Conservation (phyloP, 148 eudicot genomes). For the Suaeda aralocaspica region DNA sequence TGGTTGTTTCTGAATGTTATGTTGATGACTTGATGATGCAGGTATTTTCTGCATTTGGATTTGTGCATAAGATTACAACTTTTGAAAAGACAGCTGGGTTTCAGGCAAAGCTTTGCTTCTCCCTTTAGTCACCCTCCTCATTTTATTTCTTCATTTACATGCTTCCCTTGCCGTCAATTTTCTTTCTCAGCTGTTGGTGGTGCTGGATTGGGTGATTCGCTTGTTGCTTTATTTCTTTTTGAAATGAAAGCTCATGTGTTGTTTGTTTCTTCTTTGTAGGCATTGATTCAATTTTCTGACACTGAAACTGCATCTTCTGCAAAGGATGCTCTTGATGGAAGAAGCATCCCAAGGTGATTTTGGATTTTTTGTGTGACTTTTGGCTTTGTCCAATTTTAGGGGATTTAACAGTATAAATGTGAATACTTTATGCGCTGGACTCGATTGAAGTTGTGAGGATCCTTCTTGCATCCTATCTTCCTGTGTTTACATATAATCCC, state of each 20-base stretch:
- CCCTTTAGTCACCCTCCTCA: background rate
- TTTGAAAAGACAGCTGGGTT: conserved; percentile 99
- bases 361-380: conserved; percentile 37
- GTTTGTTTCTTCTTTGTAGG: conserved; percentile 39
- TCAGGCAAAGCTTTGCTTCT: conserved; percentile 47
- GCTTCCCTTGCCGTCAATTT: background rate
- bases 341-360: conserved; percentile 95
- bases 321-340: conserved; percentile 90
- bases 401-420: conserved; percentile 43
- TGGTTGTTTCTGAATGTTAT: conserved; percentile 20
- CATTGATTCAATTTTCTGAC: conserved; percentile 92
- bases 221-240: background rate
- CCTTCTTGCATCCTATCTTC: conserved; percentile 14
- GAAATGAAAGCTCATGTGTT: conserved; percentile 12
- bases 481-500: background rate
- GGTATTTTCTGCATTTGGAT: conserved; percentile 96
- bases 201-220: background rate
- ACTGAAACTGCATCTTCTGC: conserved; percentile 87
- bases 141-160: no score
- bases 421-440: conserved; percentile 38
- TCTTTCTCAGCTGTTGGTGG: background rate
- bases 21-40: conserved; percentile 35
- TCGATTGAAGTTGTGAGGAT: conserved; percentile 25
- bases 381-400: conserved; percentile 32
- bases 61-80: conserved; percentile 95